phyloP scores from a whole-genome alignment of 192 early-diverging fungal genomes.

The Podila epicladia region DNA sequence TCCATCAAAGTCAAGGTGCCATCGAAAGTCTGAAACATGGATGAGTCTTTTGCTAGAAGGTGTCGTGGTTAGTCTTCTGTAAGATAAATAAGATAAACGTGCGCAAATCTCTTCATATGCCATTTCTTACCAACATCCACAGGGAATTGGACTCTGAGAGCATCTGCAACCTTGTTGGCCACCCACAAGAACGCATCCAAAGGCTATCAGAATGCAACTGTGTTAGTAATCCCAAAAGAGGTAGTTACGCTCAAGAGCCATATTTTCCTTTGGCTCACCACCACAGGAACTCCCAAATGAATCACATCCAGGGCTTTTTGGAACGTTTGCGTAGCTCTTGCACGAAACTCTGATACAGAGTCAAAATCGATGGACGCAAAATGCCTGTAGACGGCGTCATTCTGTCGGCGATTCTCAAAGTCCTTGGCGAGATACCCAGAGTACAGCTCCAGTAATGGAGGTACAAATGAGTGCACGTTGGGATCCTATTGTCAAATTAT shows the following conservation, averaged over 20 bases:
- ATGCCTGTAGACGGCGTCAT: conserved; percentile 25
- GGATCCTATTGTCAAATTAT: conserved; percentile 8
- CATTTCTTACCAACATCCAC: neutral
- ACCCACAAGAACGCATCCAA: conserved; percentile 40
- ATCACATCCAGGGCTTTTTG: conserved; percentile 48
- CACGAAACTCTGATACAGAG: conserved; percentile 19
- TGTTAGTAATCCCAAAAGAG: too few species aligned
- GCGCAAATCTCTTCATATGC: neutral
- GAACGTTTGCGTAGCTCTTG: conserved; percentile 12
- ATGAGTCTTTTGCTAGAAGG: conserved; percentile 19
- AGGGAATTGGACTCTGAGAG: conserved; percentile 11
- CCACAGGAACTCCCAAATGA: conserved; percentile 30
- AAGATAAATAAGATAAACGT: too few species aligned
- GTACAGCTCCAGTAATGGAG: conserved; percentile 28
- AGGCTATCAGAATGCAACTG: conserved; percentile 2
- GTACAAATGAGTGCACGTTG: conserved; percentile 21
- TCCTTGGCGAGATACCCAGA: conserved; percentile 24
- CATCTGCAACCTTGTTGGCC: conserved; percentile 25
- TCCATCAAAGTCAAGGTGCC: conserved; percentile 42
- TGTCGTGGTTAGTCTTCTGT: too few species aligned
- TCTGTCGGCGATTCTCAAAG: conserved; percentile 19
- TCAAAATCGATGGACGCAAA: conserved; percentile 44
- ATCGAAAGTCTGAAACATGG: conserved; percentile 26
- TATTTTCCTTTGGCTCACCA: conserved; percentile 2
- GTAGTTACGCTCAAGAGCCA: neutral